Percentiles rank a stretch among this genome's conserved stretches.
These are phyloP conservation scores for Trichosporon coremiiforme DNA, from an alignment of 1,284 basidiomycete genomes.

Conservation along the genomic window DNA sequence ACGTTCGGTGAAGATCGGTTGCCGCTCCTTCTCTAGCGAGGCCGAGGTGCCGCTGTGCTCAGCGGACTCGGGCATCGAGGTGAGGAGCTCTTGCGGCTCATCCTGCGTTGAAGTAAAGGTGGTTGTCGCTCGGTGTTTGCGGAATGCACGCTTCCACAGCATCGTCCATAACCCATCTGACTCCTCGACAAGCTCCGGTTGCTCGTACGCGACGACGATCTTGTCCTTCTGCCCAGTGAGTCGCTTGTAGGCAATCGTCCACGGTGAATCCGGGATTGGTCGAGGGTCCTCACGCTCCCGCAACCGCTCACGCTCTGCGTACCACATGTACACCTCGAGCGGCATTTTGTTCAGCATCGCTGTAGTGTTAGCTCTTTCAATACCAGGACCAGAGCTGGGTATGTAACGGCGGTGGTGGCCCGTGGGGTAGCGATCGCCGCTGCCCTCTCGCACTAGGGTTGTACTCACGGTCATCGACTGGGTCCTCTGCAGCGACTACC, in stretches of 20 bases:
- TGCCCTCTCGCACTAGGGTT: neutral
- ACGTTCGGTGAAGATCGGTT: slow-evolving; percentile 14
- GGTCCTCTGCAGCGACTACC: slow-evolving; percentile 24
- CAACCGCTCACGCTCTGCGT: slow-evolving; percentile 28
- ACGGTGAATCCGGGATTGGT: slow-evolving; percentile 31
- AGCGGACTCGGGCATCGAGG: neutral
- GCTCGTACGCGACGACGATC: slow-evolving; percentile 20
- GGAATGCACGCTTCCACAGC: slow-evolving; percentile 11
- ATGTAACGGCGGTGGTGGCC: neutral
- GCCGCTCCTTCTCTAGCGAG: neutral
- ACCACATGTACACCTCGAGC: slow-evolving; percentile 32
- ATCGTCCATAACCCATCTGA: slow-evolving; percentile 8
- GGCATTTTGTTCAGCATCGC: slow-evolving; percentile 30
- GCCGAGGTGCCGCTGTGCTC: neutral
- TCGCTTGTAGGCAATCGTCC: slow-evolving; percentile 24
- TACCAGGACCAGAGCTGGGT: too few relatives aligned
- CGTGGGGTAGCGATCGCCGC: neutral
- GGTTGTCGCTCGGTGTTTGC: neutral
- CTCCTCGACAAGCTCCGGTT: neutral
- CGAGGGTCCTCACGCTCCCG: slow-evolving; percentile 30
- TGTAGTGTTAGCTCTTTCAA: slow-evolving; percentile 17
- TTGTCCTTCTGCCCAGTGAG: slow-evolving; percentile 18
- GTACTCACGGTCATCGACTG: slow-evolving; percentile 27
- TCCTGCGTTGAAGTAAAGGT: neutral
- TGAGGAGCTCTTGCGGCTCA: neutral